Evolutionary conservation across 1,284 basidiomycete species (phyloP).

Genomic region (Cutaneotrichosporon cavernicola): DNA sequence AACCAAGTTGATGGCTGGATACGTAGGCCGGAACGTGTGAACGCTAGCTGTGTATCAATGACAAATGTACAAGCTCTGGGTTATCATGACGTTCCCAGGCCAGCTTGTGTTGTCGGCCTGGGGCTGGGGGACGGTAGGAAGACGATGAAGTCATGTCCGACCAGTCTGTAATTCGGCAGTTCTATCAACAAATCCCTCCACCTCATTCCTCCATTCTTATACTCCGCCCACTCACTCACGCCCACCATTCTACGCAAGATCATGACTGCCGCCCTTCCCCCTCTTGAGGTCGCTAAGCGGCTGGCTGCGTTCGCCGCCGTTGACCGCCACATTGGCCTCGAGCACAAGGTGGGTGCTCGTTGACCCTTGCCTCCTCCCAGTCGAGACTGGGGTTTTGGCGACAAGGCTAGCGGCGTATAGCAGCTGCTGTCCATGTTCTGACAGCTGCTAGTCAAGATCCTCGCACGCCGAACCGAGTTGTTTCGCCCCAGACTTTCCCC

Average conservation of each 20-base stretch:
- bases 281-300: constrained; percentile 75
- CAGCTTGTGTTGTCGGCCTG: no score
- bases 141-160: constrained; percentile 1
- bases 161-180: not conserved
- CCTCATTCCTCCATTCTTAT: not conserved
- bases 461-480: not conserved
- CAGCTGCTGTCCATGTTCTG: no score
- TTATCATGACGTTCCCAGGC: no score
- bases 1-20: no score
- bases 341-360: constrained; percentile 68
- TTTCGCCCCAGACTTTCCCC: not conserved
- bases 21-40: no score
- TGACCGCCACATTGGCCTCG: constrained; percentile 77
- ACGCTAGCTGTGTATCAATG: no score
- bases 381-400: no score
- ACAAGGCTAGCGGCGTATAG: no score
- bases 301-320: constrained; percentile 94
- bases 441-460: no score
- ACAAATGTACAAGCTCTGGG: no score
- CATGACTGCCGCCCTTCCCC: constrained; percentile 19
- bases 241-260: constrained; percentile 18
- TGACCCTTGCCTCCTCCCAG: not conserved
- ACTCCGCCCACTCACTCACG: not conserved
- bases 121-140: not conserved
- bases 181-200: not conserved